Evolutionary conservation across 2,329 filamentous ascomycete species (phyloP), one percentile per base, ranked within the genome.

Genomic region (Mycosphaerelloides madeirae): DNA sequence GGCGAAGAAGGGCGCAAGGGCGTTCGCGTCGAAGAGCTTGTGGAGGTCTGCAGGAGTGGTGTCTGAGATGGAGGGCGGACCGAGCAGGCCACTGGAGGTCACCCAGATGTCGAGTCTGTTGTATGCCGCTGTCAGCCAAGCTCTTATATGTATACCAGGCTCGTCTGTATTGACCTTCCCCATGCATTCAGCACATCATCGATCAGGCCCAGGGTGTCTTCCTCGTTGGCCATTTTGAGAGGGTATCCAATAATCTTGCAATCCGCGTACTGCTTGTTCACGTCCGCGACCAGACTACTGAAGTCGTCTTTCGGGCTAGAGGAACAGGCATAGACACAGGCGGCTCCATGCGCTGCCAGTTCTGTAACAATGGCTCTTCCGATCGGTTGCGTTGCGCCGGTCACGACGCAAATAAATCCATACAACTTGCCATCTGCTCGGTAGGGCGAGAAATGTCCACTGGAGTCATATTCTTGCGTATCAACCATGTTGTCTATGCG

Each of bases 361-460:
- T 83, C 80, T 32, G 69, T 63, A 14, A 79, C 73, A 43, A 83
- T 80, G 19, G 79, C 78, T 53, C 72, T 72, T 7, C 80, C 80
- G 12, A 83, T 71, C 2, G 79, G 75, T 55, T 80, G 77, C 1
- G 75, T 75, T 18, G 79, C 78, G 12, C 79, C 79, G 1, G 79
- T 81, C 4, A 83, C 79, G 12, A 83, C 74, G 54, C 80, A 83
- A 15, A 83, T 75, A 53, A 83, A 83, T 33, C 80, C 80, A 62
- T 82, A 79, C 72, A 80, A 67, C 60, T 80, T 80, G 31, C 77
- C 77, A 63, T 80, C 77, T 3, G 70, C 44, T 45, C 77, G 66
- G 58, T 80, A 80, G 1, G 77, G 77, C 18, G 75, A 79, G 57
- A 79, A 79, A 31, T 25, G 22, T 5, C 22, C 22, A 9, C 9